Conservation (phyloP, 2,329 filamentous ascomycete genomes). For the Stagonosporopsis vannaccii region DNA sequence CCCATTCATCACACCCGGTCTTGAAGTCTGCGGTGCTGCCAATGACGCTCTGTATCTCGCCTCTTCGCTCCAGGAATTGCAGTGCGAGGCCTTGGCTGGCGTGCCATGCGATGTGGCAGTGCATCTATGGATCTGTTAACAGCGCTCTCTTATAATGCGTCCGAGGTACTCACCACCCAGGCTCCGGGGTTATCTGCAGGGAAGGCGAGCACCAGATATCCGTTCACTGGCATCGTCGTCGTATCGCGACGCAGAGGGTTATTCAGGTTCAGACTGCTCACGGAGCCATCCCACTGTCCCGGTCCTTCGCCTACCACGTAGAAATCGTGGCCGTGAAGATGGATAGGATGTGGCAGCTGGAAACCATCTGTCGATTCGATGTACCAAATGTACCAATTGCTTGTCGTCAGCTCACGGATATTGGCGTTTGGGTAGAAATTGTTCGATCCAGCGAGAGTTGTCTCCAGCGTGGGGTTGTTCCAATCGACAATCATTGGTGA, state of each 20-base stretch:
- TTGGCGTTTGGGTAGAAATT: conserved; percentile 38
- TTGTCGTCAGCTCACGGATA: conserved; percentile 36
- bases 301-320: conserved; percentile 50
- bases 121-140: conserved; percentile 25
- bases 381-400: conserved; percentile 57
- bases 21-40: conserved; percentile 32
- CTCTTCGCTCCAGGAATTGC: conserved; percentile 59
- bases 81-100: conserved; percentile 55
- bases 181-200: conserved; percentile 60
- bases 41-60: conserved; percentile 32
- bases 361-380: conserved; percentile 51
- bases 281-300: conserved; percentile 45
- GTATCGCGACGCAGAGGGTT: conserved; percentile 52
- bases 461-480: conserved; percentile 55
- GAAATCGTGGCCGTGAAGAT: conserved; percentile 54
- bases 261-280: conserved; percentile 43
- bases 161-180: conserved; percentile 32
- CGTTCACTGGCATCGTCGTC: conserved; percentile 45
- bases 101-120: conserved; percentile 48
- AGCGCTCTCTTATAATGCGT: neutral
- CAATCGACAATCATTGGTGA: conserved; percentile 51
- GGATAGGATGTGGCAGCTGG: conserved; percentile 51
- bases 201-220: conserved; percentile 62
- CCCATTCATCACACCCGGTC: conserved; percentile 43
- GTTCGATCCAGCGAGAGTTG: conserved; percentile 47